Evolutionary conservation across 176 grass and related monocot genomes (phyloP).

Genomic region (Aegilops speltoides): DNA sequence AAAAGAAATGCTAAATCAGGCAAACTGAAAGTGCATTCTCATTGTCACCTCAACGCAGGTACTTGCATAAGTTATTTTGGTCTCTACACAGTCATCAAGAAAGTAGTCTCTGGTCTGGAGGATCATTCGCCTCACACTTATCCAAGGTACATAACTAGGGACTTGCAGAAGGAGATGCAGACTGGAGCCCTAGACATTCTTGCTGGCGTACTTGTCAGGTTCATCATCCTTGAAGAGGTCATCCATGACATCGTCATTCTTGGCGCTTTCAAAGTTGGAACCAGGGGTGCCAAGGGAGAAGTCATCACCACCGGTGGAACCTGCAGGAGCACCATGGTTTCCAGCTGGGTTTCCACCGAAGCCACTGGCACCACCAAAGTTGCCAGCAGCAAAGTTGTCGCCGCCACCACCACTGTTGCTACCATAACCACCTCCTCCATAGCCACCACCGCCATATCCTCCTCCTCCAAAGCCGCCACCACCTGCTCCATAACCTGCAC

Average conservation of each 20-base stretch:
- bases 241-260: slow-evolving; percentile 21
- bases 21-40: background rate
- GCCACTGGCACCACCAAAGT: slow-evolving; percentile 1
- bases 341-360: slow-evolving; percentile 29
- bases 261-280: background rate
- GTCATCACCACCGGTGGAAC: background rate
- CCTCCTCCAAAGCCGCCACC: background rate
- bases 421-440: no score
- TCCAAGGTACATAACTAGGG: background rate
- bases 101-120: background rate
- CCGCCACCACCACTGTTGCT: no score
- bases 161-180: background rate
- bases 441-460: no score
- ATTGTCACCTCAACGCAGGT: background rate
- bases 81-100: background rate
- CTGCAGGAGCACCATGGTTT: background rate
- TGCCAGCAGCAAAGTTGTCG: background rate
- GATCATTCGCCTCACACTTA: background rate
- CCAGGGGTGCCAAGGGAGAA: background rate
- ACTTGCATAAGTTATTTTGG: slow-evolving; percentile 18
- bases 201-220: slow-evolving; percentile 25
- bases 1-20: background rate
- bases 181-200: slow-evolving; percentile 22
- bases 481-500: background rate
- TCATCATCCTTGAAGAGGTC: slow-evolving; percentile 35